A percentile compares a stretch with the other conserved stretches of the same genome.
Evolutionary conservation across 257 asterid species (phyloP).

Genomic region (Solanum arcanum): DNA sequence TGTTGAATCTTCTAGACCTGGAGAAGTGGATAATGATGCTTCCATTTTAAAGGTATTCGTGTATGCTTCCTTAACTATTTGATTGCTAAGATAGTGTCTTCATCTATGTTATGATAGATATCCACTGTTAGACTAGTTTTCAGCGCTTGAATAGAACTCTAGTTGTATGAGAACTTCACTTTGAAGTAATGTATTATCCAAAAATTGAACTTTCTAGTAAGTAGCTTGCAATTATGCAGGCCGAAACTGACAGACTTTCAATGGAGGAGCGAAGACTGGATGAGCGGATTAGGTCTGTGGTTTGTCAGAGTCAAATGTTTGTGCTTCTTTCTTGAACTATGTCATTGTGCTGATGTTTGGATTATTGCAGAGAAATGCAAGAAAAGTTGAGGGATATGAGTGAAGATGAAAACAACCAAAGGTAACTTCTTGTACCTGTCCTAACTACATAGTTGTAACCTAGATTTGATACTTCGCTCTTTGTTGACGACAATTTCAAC

Average conservation of each 20-base stretch:
- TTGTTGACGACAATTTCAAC: slow-evolving; percentile 4
- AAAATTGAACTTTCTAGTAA: not conserved
- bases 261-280: slow-evolving; percentile 65
- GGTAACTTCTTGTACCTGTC: slow-evolving; percentile 20
- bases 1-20: slow-evolving; percentile 60
- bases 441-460: not conserved
- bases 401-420: slow-evolving; percentile 65
- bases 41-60: slow-evolving; percentile 61
- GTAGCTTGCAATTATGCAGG: slow-evolving; percentile 35
- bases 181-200: not conserved
- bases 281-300: slow-evolving; percentile 51
- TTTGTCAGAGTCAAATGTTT: slow-evolving; percentile 7
- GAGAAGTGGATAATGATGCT: slow-evolving; percentile 62
- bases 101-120: not conserved
- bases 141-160: not conserved
- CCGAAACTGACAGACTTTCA: slow-evolving; percentile 69
- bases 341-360: slow-evolving; percentile 15
- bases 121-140: not conserved
- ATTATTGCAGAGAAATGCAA: slow-evolving; percentile 71
- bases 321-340: slow-evolving; percentile 2
- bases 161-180: not conserved
- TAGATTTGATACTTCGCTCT: slow-evolving; percentile 3
- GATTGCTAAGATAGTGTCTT: not conserved
- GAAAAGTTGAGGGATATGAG: slow-evolving; percentile 62
- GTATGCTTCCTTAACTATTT: not conserved